These are phyloP conservation scores for Myotisia sp. DNA, from an alignment of 2,329 filamentous ascomycete genomes.

Conservation along the genomic window DNA sequence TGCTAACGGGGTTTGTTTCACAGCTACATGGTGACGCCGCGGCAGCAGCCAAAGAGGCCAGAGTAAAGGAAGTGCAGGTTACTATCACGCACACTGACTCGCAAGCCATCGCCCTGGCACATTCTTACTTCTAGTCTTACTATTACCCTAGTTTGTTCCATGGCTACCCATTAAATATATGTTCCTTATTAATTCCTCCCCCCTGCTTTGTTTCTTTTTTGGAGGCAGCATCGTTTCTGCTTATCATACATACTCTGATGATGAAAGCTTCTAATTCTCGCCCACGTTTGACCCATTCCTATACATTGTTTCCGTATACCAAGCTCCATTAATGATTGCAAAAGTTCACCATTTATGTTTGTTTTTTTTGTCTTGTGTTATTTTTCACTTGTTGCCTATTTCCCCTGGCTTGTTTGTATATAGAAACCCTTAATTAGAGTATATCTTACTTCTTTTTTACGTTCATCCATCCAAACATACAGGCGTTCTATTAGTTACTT, in stretches of 20 bases:
- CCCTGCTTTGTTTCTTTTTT: no score
- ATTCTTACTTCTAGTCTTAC: slow-evolving; percentile 24
- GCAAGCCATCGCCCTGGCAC: slow-evolving; percentile 88
- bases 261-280: no score
- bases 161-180: no score
- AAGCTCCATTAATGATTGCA: slow-evolving; percentile 3
- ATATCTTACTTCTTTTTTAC: no score
- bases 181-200: no score
- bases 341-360: not conserved
- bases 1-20: slow-evolving; percentile 7
- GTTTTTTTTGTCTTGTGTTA: not conserved
- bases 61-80: slow-evolving; percentile 76
- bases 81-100: slow-evolving; percentile 92
- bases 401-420: not conserved
- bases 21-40: slow-evolving; percentile 80
- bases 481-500: no score
- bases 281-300: no score
- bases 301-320: no score
- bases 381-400: not conserved
- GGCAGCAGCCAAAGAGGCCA: slow-evolving; percentile 66
- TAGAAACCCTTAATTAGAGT: not conserved
- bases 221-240: no score
- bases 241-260: no score
- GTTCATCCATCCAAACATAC: no score
- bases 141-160: not conserved